These are phyloP conservation scores for Rhodosporidiobolus odoratus DNA, from an alignment of 768 basidiomycete genomes.

Conservation along the genomic window DNA sequence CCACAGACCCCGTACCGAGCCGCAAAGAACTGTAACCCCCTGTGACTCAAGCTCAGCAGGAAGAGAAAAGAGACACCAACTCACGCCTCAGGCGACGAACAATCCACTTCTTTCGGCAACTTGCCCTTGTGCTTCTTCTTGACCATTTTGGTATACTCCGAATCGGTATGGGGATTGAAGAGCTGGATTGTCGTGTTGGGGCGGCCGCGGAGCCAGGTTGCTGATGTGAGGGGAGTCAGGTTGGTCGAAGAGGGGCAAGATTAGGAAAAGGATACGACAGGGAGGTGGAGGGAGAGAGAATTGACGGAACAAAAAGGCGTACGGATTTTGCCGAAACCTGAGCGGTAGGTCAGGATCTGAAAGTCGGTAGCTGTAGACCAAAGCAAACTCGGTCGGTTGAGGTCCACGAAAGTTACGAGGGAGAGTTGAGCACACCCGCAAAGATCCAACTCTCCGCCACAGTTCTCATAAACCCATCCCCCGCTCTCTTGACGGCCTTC, in stretches of 20 bases:
- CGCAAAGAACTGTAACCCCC: too few species aligned
- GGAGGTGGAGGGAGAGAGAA: too few species aligned
- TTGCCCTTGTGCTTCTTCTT: conserved; percentile 17
- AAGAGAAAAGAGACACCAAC: background rate
- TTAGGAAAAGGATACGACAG: background rate
- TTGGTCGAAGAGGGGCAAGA: background rate
- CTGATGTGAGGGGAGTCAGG: background rate
- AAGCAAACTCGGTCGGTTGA: background rate
- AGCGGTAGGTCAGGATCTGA: conserved; percentile 16
- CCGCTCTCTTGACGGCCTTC: conserved; percentile 6
- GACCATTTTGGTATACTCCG: background rate
- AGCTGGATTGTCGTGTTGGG: conserved; percentile 19
- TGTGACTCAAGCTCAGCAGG: background rate
- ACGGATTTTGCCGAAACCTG: conserved; percentile 33
- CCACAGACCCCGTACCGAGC: background rate
- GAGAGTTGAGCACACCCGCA: background rate
- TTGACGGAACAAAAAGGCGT: background rate
- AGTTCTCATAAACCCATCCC: conserved; percentile 25
- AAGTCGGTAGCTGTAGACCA: conserved; percentile 22
- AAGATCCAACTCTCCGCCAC: conserved; percentile 31
- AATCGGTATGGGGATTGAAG: conserved; percentile 24
- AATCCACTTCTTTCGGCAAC: conserved; percentile 13
- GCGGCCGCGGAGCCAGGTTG: conserved; percentile 28
- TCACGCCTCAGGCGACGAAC: conserved; percentile 16
- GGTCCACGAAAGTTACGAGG: background rate